Conservation (phyloP, 164 flowering plant species). For the Taxillus chinensis region DNA sequence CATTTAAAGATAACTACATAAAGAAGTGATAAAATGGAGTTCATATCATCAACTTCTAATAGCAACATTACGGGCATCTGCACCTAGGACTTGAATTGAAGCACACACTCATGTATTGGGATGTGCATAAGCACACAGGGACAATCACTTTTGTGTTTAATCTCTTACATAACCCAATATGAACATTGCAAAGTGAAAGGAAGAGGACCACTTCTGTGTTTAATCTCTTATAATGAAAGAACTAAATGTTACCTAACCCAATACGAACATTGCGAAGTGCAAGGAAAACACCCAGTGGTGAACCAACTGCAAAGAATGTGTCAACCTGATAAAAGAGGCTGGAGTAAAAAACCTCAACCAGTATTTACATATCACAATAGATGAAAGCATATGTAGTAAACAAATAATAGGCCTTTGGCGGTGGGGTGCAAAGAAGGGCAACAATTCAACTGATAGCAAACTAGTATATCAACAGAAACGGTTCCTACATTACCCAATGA, state of each 20-base stretch:
- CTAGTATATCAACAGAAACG: neutral
- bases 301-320: conserved; percentile 97
- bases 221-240: neutral
- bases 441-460: neutral
- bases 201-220: conserved; percentile 51
- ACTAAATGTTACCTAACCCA: conserved; percentile 63
- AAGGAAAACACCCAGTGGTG: conserved; percentile 96
- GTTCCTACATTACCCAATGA: neutral
- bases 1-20: too few relatives aligned
- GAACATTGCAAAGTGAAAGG: conserved; percentile 89
- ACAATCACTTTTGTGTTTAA: conserved; percentile 37
- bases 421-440: neutral
- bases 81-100: too few relatives aligned
- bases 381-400: too few relatives aligned
- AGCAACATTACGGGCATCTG: too few relatives aligned
- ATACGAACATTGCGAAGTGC: conserved; percentile 91
- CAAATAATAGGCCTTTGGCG: too few relatives aligned
- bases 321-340: conserved; percentile 55
- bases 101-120: too few relatives aligned
- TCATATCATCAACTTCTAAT: too few relatives aligned
- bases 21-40: too few relatives aligned
- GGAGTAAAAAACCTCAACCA: neutral
- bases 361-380: too few relatives aligned
- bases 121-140: neutral
- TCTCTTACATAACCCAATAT: conserved; percentile 45